These are phyloP conservation scores for Chenopodium album DNA, from an alignment of 148 eudicot genomes.

Conservation along the genomic window DNA sequence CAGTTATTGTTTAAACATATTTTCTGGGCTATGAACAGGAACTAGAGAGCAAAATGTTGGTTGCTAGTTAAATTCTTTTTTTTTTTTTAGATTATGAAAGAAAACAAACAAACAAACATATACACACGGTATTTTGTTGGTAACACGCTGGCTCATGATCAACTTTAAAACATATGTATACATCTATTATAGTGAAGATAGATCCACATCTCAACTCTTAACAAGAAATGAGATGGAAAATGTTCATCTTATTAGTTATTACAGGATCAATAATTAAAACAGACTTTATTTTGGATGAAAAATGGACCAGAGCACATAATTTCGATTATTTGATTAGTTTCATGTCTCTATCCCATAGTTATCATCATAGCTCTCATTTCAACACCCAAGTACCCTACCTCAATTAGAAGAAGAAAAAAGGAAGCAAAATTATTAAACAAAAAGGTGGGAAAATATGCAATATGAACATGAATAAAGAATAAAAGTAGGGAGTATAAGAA, in stretches of 20 bases:
- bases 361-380: not conserved
- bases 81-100: not conserved
- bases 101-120: not conserved
- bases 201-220: not conserved
- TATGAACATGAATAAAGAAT: not conserved
- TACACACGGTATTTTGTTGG: not conserved
- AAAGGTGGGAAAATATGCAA: not conserved
- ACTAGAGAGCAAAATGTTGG: not conserved
- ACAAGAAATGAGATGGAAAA: not conserved
- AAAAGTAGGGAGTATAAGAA: slow-evolving; percentile 2
- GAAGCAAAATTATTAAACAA: not conserved
- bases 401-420: not conserved
- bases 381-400: not conserved
- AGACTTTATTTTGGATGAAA: not conserved
- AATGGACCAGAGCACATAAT: not conserved
- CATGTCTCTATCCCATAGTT: not conserved
- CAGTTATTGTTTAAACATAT: no score
- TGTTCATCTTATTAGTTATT: no score
- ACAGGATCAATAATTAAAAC: not conserved
- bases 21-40: not conserved
- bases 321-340: not conserved
- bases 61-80: not conserved
- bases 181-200: not conserved
- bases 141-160: not conserved
- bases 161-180: not conserved